Evolutionary conservation across 306 rosid species (phyloP), one percentile per base, ranked within the genome.

Genomic region (Cucumis melo): DNA sequence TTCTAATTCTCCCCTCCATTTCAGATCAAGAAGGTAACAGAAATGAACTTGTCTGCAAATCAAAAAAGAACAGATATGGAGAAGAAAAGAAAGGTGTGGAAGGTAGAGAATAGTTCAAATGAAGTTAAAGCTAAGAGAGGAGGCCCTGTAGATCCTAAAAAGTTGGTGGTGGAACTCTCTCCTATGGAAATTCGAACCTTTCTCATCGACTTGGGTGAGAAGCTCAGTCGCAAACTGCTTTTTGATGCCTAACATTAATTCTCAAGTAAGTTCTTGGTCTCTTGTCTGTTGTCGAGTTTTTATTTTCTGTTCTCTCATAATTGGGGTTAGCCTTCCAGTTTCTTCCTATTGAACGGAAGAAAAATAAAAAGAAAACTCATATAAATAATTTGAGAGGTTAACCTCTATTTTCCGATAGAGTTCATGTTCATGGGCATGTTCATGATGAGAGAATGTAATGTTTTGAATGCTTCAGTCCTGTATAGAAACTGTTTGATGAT

Each of bases 161-260:
- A 83, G 77, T 86, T 91, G 51, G 70, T 70, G n/a, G 95, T 90
- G 81, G 97, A 94, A 83, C 95, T 94, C 34, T 84, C 90, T 10
- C 96, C 98, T 1, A 89, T 89, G 96, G 97, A 91, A 84, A 94
- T 91, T 74, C 90, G 97, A 71, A 90, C 95, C 80, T 94, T 94
- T 68, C 58, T 86, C 77, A 32, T 91, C 57, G 70, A 80, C 77
- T 86, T 84, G 24, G 84, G 64, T 56, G 5, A 78, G 5, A 77
- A 46, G 38, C 48, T 80, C 74, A 64, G 75, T 66, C 82, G 56
- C 58, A 44, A 62, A 41, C 19, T 46, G 60, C 32, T 75, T 44
- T 73, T 75, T 76, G 85, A 77, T 79, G 86, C 80, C 23, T 75
- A 78, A 80, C 62, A 76, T 4, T 32, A 32, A 32, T 70, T 56